Evolutionary conservation across 495 filamentous ascomycete species (phyloP).

Genomic region (Lineolata rhizophorae): DNA sequence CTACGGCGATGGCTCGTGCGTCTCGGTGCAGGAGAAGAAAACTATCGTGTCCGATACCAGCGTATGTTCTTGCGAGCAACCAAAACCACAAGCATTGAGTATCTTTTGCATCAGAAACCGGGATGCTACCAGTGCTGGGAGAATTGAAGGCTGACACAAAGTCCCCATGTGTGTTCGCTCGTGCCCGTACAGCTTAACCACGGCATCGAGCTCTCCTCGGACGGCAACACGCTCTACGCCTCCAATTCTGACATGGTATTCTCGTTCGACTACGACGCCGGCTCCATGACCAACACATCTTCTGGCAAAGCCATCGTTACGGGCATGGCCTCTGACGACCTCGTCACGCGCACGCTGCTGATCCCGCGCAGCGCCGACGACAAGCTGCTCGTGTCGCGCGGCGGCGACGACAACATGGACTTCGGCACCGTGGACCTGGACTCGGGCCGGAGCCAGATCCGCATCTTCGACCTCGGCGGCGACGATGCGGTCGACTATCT

Average conservation of each 20-base stretch:
- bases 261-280: constrained; percentile 36
- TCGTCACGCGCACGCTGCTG: constrained; percentile 41
- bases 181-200: constrained; percentile 42
- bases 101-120: neutral
- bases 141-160: too few relatives aligned
- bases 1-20: constrained; percentile 29
- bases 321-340: constrained; percentile 35
- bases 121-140: too few relatives aligned
- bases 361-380: constrained; percentile 27
- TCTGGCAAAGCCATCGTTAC: constrained; percentile 25
- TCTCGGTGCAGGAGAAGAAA: constrained; percentile 12
- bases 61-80: too few relatives aligned
- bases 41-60: constrained; percentile 17
- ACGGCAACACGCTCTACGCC: constrained; percentile 42
- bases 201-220: constrained; percentile 38
- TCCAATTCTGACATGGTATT: constrained; percentile 33
- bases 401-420: constrained; percentile 41
- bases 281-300: constrained; percentile 18
- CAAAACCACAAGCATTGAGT: too few relatives aligned
- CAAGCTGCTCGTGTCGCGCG: constrained; percentile 37
- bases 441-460: constrained; percentile 39
- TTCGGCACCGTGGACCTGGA: constrained; percentile 19
- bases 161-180: too few relatives aligned
- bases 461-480: constrained; percentile 34
- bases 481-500: constrained; percentile 21